Conservation (phyloP, 2,329 filamentous ascomycete genomes). For the Fusarium cicatricum region DNA sequence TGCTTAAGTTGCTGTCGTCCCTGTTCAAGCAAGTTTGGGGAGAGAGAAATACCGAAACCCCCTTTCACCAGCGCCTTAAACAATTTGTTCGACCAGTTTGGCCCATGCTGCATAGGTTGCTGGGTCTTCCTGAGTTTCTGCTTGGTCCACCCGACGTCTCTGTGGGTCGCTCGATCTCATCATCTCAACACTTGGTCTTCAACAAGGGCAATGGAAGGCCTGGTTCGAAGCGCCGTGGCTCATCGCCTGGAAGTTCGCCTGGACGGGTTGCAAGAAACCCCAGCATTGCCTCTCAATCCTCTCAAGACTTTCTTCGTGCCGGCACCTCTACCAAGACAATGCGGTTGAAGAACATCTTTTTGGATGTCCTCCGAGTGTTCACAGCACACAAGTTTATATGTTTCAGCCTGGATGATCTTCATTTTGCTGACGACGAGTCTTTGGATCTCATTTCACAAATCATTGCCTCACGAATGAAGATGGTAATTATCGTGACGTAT, state of each 20-base stretch:
- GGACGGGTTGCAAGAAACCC: conserved; percentile 47
- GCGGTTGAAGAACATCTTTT: conserved; percentile 84
- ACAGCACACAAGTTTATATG: conserved; percentile 87
- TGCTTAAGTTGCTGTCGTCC: conserved; percentile 71
- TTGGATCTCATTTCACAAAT: conserved; percentile 85
- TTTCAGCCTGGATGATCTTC: conserved; percentile 87
- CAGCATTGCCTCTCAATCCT: conserved; percentile 57
- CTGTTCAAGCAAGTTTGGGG: conserved; percentile 74
- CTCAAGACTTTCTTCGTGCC: conserved; percentile 67
- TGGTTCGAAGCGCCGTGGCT: conserved; percentile 54
- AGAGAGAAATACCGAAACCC: conserved; percentile 70
- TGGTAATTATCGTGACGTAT: conserved; percentile 83
- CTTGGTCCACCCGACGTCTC: conserved; percentile 58
- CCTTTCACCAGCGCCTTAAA: conserved; percentile 68
- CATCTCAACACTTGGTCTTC: conserved; percentile 43
- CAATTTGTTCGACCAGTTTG: conserved; percentile 70
- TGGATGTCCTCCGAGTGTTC: conserved; percentile 85
- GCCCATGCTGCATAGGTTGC: conserved; percentile 68
- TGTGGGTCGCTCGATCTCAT: conserved; percentile 49
- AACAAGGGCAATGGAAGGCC: conserved; percentile 45
- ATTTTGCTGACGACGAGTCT: conserved; percentile 89
- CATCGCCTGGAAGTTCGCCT: conserved; percentile 58
- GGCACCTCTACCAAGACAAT: conserved; percentile 70
- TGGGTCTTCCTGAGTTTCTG: conserved; percentile 75
- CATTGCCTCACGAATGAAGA: conserved; percentile 77